phyloP scores from a whole-genome alignment of 306 rosid species.

The Lupinus albus region DNA sequence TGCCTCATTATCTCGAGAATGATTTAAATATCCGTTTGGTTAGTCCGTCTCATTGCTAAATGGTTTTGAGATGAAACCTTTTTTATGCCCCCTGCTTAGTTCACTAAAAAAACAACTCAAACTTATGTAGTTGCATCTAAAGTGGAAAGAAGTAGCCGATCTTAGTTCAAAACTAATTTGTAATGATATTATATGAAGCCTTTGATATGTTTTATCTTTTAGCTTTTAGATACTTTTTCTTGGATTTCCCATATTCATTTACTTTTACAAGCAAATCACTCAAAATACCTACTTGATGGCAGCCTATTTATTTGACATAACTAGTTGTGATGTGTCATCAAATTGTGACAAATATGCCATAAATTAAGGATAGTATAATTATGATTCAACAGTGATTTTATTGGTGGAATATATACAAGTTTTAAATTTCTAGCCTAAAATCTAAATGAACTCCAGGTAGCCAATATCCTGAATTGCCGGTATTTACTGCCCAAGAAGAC shows the following conservation, averaged over 20 bases:
- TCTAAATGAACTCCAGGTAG: neutral
- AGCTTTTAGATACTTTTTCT: neutral
- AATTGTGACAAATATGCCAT: too few relatives aligned
- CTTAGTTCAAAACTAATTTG: neutral
- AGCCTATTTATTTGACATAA: neutral
- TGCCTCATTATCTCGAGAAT: too few relatives aligned
- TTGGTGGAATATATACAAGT: neutral
- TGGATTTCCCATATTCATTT: neutral
- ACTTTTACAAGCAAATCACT: neutral
- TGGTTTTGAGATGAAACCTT: too few relatives aligned
- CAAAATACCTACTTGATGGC: neutral
- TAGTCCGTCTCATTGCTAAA: too few relatives aligned
- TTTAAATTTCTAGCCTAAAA: neutral
- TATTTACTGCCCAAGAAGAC: neutral
- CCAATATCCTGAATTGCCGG: slow-evolving; percentile 7
- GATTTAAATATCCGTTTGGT: too few relatives aligned
- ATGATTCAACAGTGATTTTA: neutral
- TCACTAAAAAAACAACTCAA: neutral
- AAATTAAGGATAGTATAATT: neutral
- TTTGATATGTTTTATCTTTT: slow-evolving; percentile 5
- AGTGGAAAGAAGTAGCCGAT: neutral
- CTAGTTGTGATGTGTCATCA: too few relatives aligned
- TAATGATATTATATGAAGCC: too few relatives aligned
- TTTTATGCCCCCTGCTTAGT: neutral
- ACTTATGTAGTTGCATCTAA: neutral